phyloP scores from a whole-genome alignment of 257 asterid genomes.

The Solanum paucissectum region DNA sequence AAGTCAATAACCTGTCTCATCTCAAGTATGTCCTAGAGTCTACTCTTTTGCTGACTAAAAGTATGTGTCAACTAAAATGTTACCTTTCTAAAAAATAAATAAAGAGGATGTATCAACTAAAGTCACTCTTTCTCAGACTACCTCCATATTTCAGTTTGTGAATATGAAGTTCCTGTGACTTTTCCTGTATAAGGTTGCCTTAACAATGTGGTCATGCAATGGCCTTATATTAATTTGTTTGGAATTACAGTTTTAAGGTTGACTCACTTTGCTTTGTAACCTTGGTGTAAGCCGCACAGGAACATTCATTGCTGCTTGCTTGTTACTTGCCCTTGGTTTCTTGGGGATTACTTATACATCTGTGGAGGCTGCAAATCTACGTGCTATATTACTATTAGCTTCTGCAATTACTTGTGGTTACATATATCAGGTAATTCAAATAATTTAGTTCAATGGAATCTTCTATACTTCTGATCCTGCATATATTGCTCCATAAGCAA shows the following conservation, averaged over 20 bases:
- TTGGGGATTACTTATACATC: conserved; percentile 59
- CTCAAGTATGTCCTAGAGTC: neutral
- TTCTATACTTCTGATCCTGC: neutral
- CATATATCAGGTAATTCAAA: conserved; percentile 59
- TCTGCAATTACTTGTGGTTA: conserved; percentile 68
- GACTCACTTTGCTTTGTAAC: conserved; percentile 4
- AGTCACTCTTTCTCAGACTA: neutral
- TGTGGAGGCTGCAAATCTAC: conserved; percentile 47
- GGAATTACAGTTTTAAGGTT: neutral
- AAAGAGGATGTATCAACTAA: neutral
- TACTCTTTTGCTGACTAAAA: neutral
- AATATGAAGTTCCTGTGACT: neutral
- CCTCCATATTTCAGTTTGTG: neutral
- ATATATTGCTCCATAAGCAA: neutral
- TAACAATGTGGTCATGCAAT: neutral
- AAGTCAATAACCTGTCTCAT: neutral
- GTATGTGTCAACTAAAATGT: neutral
- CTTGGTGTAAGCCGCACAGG: conserved; percentile 61
- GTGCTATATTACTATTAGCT: conserved; percentile 42
- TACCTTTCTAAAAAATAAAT: neutral
- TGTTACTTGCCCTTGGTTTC: conserved; percentile 60
- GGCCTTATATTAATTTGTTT: neutral
- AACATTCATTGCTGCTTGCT: conserved; percentile 46
- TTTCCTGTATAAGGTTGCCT: neutral
- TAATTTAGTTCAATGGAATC: neutral